These are phyloP conservation scores for Coniochaeta hoffmannii DNA, from an alignment of 2,329 filamentous ascomycete species.

Conservation along the genomic window DNA sequence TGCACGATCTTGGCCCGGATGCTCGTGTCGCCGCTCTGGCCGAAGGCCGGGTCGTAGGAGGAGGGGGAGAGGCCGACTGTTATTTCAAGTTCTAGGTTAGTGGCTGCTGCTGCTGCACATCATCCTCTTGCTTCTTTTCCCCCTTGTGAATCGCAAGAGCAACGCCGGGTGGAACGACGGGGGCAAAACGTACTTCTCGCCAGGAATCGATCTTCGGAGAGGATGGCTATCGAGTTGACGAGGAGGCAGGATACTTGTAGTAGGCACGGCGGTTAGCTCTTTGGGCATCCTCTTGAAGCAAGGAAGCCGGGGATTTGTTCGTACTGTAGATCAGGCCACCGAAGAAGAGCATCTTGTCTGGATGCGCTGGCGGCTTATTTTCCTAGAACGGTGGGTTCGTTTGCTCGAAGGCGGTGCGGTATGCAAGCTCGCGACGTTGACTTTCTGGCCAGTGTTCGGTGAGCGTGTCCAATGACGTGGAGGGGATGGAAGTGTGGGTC, in stretches of 20 bases:
- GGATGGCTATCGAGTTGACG: slow-evolving; percentile 75
- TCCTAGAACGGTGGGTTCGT: neutral
- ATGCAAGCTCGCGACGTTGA: neutral
- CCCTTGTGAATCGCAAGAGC: too few relatives aligned
- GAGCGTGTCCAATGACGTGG: neutral
- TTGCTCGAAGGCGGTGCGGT: neutral
- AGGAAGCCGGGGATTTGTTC: neutral
- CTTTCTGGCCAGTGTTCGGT: neutral
- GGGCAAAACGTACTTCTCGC: slow-evolving; percentile 57
- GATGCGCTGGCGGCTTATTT: neutral
- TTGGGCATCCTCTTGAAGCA: neutral
- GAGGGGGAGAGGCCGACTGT: slow-evolving; percentile 74
- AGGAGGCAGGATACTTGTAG: slow-evolving; percentile 69
- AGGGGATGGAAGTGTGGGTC: neutral
- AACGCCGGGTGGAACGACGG: neutral
- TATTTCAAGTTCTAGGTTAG: slow-evolving; percentile 40
- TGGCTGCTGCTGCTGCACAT: neutral
- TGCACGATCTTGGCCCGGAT: slow-evolving; percentile 84
- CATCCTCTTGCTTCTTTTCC: neutral
- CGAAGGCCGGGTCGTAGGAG: slow-evolving; percentile 70
- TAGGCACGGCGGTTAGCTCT: slow-evolving; percentile 5
- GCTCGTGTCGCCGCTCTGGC: slow-evolving; percentile 63
- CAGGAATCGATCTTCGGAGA: slow-evolving; percentile 72
- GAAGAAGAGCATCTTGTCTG: slow-evolving; percentile 20
- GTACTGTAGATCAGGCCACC: slow-evolving; percentile 24